Evolutionary conservation across 2,329 filamentous ascomycete genomes (phyloP), one percentile per base, ranked within the genome.

Genomic region (Camptophora hylomeconis): DNA sequence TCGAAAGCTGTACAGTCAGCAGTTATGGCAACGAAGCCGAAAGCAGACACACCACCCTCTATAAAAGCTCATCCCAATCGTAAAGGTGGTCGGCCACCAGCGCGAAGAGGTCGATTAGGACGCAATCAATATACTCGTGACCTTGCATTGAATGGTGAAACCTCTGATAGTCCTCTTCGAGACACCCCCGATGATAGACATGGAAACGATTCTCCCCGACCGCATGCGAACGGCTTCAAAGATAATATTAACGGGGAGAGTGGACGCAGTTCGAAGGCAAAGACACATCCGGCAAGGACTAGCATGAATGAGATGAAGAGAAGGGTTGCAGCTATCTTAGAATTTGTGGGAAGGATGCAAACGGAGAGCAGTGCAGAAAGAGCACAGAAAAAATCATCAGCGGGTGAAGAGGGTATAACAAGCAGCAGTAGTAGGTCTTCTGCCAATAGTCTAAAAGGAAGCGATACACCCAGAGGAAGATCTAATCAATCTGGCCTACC

Each of bases 271-370:
- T 74, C 68, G 41, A 83, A 80, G 51, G 52, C 61, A 3, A 64
- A 63, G 36, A 62, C 65, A 28, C 61, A 69, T 38, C 54, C 65
- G 8, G 61, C 69, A 30, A 61, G 65, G 43, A 71, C 84, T 33
- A 86, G 75, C 16, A 80, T 92, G 75, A 76, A 76, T 35, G 84
- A 93, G 48, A 84, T 92, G 72, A 82, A 80, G 56, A 73, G 80
- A 40, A 76, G 83, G 7, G 82, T 86, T 5, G 72, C 80, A 3
- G 79, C 72, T 12, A 92, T 94, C 49, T 67, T 92, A 35, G 83
- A 89, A 43, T 94, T 87, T 48, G 93, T 94, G 39, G 77, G 80
- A 3, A 74, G 82, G 41, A 87, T 83, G 33, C 84, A 94, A 52
- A 66, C 92, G 5, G 86, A 94, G 47, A 69, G 92, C 55, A n/a